Evolutionary conservation across 805 yeast species (phyloP).

Genomic region (Zygotorulaspora florentina): DNA sequence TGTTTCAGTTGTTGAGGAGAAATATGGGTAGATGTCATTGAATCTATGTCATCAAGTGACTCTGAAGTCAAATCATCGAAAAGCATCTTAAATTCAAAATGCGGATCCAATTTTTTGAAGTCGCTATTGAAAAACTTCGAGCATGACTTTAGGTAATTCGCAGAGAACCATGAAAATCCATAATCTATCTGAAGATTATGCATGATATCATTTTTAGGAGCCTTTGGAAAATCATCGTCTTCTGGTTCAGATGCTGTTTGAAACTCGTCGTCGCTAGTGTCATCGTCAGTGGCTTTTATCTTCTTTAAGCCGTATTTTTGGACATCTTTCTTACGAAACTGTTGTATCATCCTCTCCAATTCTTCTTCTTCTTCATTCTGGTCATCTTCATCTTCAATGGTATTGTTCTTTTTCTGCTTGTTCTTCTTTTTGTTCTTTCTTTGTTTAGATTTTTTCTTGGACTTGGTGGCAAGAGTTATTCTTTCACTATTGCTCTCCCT

Average conservation of each 20-base stretch:
- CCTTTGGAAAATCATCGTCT: constrained; percentile 11
- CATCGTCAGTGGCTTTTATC: constrained; percentile 21
- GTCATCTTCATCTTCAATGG: constrained; percentile 14
- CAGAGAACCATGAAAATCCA: constrained; percentile 24
- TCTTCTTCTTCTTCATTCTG: constrained; percentile 49
- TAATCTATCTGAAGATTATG: constrained; percentile 34
- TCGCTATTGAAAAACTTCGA: constrained; percentile 25
- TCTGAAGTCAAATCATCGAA: constrained; percentile 69
- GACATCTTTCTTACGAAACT: constrained; percentile 34
- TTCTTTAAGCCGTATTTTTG: constrained; percentile 12
- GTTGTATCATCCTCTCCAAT: constrained; percentile 50
- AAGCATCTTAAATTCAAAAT: constrained; percentile 62
- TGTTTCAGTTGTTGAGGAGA: constrained; percentile 67
- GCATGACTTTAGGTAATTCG: constrained; percentile 11
- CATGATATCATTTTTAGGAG: constrained; percentile 26
- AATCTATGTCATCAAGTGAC: constrained; percentile 69
- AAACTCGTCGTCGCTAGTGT: constrained; percentile 34
- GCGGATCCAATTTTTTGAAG: constrained; percentile 60
- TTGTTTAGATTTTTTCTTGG: constrained; percentile 29
- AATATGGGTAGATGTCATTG: constrained; percentile 64
- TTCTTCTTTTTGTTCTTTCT: constrained; percentile 27
- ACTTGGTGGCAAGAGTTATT: constrained; percentile 17
- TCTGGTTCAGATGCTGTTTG: constrained; percentile 41
- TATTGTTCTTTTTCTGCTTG: constrained; percentile 9
- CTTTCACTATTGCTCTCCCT: constrained; percentile 8